A percentile compares a stretch with the other conserved stretches of the same genome.
These are phyloP conservation scores for Claviceps sp. DNA, from an alignment of 2,329 filamentous ascomycete species.

Conservation along the genomic window DNA sequence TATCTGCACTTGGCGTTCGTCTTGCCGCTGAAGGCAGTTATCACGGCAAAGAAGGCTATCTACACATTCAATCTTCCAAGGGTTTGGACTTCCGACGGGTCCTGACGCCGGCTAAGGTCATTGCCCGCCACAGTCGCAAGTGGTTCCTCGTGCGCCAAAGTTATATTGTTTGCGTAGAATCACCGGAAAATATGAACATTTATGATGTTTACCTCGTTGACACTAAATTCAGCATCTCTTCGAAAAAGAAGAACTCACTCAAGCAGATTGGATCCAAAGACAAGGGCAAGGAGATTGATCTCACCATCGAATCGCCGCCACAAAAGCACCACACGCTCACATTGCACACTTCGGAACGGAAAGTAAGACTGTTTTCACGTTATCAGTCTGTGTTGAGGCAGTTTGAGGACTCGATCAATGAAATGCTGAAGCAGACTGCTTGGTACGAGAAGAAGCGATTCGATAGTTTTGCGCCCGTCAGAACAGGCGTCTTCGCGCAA, in stretches of 20 bases:
- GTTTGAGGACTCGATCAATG: constrained; percentile 83
- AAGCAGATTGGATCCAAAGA: constrained; percentile 44
- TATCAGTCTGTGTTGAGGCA: constrained; percentile 83
- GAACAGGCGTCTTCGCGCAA: constrained; percentile 76
- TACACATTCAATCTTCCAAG: constrained; percentile 85
- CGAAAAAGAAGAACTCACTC: constrained; percentile 46
- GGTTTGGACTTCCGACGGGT: constrained; percentile 76
- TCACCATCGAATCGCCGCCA: constrained; percentile 22
- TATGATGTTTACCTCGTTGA: constrained; percentile 98
- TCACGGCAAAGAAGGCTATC: constrained; percentile 90
- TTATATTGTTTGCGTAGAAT: constrained; percentile 97
- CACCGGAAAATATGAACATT: constrained; percentile 95
- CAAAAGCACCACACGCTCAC: constrained; percentile 72
- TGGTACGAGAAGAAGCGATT: constrained; percentile 82
- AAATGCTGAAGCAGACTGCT: constrained; percentile 69
- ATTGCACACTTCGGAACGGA: constrained; percentile 82
- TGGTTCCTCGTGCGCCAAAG: constrained; percentile 98
- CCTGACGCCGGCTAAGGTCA: constrained; percentile 64
- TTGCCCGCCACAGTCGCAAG: constrained; percentile 74
- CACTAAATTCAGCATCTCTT: constrained; percentile 68
- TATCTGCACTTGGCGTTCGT: constrained; percentile 86
- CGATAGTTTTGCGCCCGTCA: constrained; percentile 83
- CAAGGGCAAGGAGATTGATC: constrained; percentile 36
- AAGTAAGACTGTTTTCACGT: constrained; percentile 77
- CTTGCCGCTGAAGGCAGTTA: constrained; percentile 92